Percentiles rank a stretch among this genome's conserved stretches.
Evolutionary conservation across 2,329 filamentous ascomycete species (phyloP).

Genomic region (Sarocladium strictum): DNA sequence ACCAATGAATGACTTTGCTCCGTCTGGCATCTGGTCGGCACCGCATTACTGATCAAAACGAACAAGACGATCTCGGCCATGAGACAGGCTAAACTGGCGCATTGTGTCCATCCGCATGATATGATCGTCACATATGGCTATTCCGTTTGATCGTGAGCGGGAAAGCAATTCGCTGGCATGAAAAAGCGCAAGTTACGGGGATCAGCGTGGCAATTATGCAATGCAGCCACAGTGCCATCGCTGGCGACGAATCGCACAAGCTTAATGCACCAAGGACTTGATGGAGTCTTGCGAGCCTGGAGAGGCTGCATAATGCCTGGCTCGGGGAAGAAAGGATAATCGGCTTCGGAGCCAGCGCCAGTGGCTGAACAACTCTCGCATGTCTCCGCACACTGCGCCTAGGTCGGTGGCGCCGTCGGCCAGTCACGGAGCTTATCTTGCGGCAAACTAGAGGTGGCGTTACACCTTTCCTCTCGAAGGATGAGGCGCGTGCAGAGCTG

Average conservation of each 20-base stretch:
- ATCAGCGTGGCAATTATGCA: slow-evolving; percentile 6
- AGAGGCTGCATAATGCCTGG: background rate
- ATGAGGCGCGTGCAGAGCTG: background rate
- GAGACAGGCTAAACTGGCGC: background rate
- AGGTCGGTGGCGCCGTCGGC: background rate
- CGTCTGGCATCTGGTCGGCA: background rate
- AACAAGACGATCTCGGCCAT: background rate
- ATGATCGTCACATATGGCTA: slow-evolving; percentile 6
- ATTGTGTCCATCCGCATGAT: background rate
- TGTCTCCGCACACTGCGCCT: background rate
- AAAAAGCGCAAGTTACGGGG: slow-evolving; percentile 2
- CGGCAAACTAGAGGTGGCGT: background rate
- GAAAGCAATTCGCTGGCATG: slow-evolving; percentile 6
- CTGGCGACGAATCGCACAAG: background rate
- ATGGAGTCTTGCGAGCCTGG: background rate
- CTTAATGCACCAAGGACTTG: background rate
- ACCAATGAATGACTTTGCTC: background rate
- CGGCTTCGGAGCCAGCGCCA: background rate
- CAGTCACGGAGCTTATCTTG: background rate
- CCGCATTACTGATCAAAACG: background rate
- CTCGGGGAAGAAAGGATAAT: background rate
- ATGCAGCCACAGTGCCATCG: slow-evolving; percentile 2
- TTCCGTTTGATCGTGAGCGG: background rate
- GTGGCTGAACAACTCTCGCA: background rate
- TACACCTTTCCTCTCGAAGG: background rate